These are phyloP conservation scores for Fusarium sp. DNA, from an alignment of 2,329 filamentous ascomycete genomes.

Conservation along the genomic window DNA sequence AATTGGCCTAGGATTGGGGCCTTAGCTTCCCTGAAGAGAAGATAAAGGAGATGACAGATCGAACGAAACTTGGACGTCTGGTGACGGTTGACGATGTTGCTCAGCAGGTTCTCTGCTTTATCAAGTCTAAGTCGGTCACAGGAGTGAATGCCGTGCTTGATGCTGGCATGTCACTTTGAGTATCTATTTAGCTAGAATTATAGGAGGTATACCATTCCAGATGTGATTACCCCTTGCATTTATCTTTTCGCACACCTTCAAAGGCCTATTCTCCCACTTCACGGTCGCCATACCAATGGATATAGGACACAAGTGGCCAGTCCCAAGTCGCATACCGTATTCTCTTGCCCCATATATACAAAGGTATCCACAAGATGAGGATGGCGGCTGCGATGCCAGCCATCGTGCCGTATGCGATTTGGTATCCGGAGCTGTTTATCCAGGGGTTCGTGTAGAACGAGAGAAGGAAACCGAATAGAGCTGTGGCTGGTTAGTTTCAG, in stretches of 20 bases:
- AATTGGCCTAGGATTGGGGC: slow-evolving; percentile 68
- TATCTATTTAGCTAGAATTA: not conserved
- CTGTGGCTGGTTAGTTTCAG: slow-evolving; percentile 45
- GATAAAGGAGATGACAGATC: slow-evolving; percentile 65
- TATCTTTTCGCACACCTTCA: not conserved
- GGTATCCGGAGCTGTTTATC: slow-evolving; percentile 63
- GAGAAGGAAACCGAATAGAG: slow-evolving; percentile 68
- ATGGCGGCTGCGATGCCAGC: slow-evolving; percentile 63
- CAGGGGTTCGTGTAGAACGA: slow-evolving; percentile 72
- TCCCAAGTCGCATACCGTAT: slow-evolving; percentile 61
- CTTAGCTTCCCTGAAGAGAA: slow-evolving; percentile 68
- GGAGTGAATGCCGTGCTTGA: slow-evolving; percentile 66
- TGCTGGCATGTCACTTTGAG: slow-evolving; percentile 18
- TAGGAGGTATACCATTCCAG: not conserved
- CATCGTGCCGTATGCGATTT: slow-evolving; percentile 67
- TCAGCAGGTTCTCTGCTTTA: slow-evolving; percentile 64
- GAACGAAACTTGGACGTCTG: slow-evolving; percentile 69
- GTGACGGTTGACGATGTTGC: slow-evolving; percentile 66
- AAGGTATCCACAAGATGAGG: slow-evolving; percentile 60
- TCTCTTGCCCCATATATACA: slow-evolving; percentile 64
- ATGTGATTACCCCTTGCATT: not conserved
- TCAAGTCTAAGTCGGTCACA: slow-evolving; percentile 61
- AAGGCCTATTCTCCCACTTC: slow-evolving; percentile 64
- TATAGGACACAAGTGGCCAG: slow-evolving; percentile 60
- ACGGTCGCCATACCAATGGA: slow-evolving; percentile 64